phyloP scores from a whole-genome alignment of 192 early-diverging fungal species.

The Chytriomyces sp. region DNA sequence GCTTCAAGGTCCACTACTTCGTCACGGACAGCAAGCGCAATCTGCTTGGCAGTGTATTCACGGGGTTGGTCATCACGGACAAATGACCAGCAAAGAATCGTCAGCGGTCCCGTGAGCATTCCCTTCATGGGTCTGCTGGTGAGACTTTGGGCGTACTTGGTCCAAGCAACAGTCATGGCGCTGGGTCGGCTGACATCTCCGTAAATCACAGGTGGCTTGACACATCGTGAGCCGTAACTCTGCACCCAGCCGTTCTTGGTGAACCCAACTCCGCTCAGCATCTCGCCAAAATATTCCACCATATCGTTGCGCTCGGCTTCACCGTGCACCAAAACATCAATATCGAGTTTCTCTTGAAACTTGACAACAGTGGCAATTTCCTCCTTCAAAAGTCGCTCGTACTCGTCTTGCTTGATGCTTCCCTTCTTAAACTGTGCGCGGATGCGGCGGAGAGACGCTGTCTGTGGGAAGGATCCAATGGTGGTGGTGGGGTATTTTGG shows the following conservation, averaged over 20 bases:
- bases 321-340: conserved; percentile 98
- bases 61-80: conserved; percentile 96
- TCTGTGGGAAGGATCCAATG: conserved; percentile 98
- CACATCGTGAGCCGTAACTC: conserved; percentile 74
- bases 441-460: conserved; percentile 90
- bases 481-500: conserved; percentile 96
- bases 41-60: conserved; percentile 80
- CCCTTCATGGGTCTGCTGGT: conserved; percentile 95
- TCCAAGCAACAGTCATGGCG: conserved; percentile 91
- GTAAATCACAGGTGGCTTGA: conserved; percentile 90
- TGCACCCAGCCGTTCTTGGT: conserved; percentile 97
- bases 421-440: conserved; percentile 92
- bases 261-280: conserved; percentile 91
- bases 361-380: conserved; percentile 85
- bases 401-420: conserved; percentile 67
- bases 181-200: conserved; percentile 91
- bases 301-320: conserved; percentile 89
- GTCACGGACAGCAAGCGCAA: conserved; percentile 94
- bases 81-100: conserved; percentile 98
- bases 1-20: conserved; percentile 93
- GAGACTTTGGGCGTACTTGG: conserved; percentile 84
- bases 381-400: conserved; percentile 81
- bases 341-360: conserved; percentile 85
- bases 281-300: conserved; percentile 97
- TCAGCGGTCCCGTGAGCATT: conserved; percentile 98